Base-by-base conservation (phyloP, 371 early-diverging fungal genomes). In the Rhizopus arrhizus region DNA sequence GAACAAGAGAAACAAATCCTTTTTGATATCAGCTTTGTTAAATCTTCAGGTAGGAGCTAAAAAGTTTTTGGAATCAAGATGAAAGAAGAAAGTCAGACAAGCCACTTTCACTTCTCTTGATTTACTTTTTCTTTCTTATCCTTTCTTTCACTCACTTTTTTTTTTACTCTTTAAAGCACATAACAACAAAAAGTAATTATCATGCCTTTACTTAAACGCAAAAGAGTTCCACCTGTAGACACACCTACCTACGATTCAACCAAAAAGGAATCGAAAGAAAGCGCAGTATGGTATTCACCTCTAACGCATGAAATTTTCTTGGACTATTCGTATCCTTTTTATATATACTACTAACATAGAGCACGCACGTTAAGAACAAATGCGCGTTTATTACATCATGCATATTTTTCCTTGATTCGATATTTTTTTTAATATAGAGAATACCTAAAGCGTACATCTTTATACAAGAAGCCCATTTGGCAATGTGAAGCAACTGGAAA, bases 241-340 rank as follows among this genome's bases (percentile, higher is more conserved):
- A 64, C 74, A 12, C 81, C 83, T 35, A 56, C 72, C 3, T 73
- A 71, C 33, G 84, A 83, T 43, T 67, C 55, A 31, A 31, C 58
- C 28, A 69, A 72, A 40, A 78, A 78, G 53, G 79, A 72, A 61
- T 76, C 74, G 15, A 73, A 64, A 51, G 75, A 87, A 31, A 72
- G 69, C 11, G 79, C 82, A 53, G 93, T 93, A 31, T 95, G 85
- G 83, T 81, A 88, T 67, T 87, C 91, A 67, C 74, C 85, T 12
- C 83, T 84, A 64, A 92, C 94, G 3, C 86, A 89, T 43, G 96
- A 95, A 75, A 85, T 91, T 66, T 93, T 94, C 56, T 72, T 76
- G 31, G 84, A 83, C 60, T 95, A 95, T 71, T 87, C 92, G 93
- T 93, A 86, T 72, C 47, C 53, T 63, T 67, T 57, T 54, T 62